Percentiles rank a stretch among this genome's conserved stretches.
Evolutionary conservation across 495 filamentous ascomycete genomes (phyloP).

Genomic region (Penicillium cataractarum): DNA sequence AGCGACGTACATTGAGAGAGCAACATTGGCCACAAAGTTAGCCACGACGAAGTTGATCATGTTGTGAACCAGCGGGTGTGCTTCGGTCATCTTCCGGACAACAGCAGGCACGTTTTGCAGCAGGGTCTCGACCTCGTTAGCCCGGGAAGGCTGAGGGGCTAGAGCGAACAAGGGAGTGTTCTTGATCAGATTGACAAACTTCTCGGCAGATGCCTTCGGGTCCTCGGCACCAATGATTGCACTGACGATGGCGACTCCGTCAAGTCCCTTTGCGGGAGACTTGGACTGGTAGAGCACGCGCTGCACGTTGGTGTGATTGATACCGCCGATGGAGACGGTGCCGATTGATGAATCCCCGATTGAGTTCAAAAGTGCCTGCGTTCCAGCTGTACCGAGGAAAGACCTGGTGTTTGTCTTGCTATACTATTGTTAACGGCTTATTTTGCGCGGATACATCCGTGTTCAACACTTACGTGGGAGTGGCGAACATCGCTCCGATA

Average conservation of each 20-base stretch:
- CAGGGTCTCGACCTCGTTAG: conserved; percentile 42
- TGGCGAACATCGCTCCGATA: conserved; percentile 85
- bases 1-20: conserved; percentile 64
- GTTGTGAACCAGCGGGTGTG: conserved; percentile 84
- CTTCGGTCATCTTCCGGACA: conserved; percentile 59
- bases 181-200: conserved; percentile 56
- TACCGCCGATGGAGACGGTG: conserved; percentile 84
- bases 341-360: conserved; percentile 53
- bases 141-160: conserved; percentile 19
- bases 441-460: neutral
- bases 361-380: conserved; percentile 65
- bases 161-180: conserved; percentile 52
- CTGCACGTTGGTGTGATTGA: conserved; percentile 78
- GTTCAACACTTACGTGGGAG: conserved; percentile 63
- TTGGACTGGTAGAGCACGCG: conserved; percentile 70
- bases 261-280: conserved; percentile 54
- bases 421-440: conserved; percentile 13
- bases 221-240: conserved; percentile 77
- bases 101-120: conserved; percentile 55
- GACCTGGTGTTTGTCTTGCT: conserved; percentile 72
- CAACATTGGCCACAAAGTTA: conserved; percentile 90
- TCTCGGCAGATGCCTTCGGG: conserved; percentile 60
- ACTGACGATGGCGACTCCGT: conserved; percentile 88
- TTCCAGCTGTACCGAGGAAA: conserved; percentile 81
- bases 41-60: conserved; percentile 96